Evolutionary conservation across 306 rosid genomes (phyloP), one percentile per base, ranked within the genome.

Genomic region (Nissolia schottii): DNA sequence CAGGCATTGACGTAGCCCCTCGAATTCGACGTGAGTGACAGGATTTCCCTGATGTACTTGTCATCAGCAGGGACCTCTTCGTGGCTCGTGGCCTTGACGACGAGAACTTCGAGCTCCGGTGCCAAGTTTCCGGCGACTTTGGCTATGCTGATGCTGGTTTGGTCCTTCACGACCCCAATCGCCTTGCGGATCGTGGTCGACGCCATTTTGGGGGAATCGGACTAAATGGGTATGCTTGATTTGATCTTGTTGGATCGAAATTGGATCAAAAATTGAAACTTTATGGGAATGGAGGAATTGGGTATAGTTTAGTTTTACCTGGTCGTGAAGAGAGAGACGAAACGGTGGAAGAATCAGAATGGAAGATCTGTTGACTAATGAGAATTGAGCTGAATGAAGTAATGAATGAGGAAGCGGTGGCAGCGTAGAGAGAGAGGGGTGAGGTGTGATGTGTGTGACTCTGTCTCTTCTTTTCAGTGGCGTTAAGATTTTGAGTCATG

Each of bases 101-200:
- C 78, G 38, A 93, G 77, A 9, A 93, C 97, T 67, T 93, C 98
- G 0, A 88, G 87, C 43, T 90, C 92, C 14, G 96, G 97, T 1
- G 97, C 90, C 73, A 87, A 72, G 66, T 81, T 90, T 0, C 97
- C 97, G 4, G 93, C 93, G 0, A 93, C 92, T 51, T 93, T 93
- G 3, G 98, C 98, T 41, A 93, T 82, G 86, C 96, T 83, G 43
- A 93, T 93, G 81, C 96, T 90, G 2, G 98, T 88, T 60, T 93
- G 96, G 60, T 93, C 98, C 79, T 93, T 93, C 68, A 93, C 91
- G 0, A 86, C 96, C 0, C 97, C 97, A 54, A 93, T 88, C 10
- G 96, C 98, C 82, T 88, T 93, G 12, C 97, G 92, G 71, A 93
- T 88, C 15, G 98, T 82, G 83, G 89, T 87, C 10, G 87, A 83